Base-by-base conservation (phyloP, 257 asterid genomes). In the Ajuga chamaepitys region DNA sequence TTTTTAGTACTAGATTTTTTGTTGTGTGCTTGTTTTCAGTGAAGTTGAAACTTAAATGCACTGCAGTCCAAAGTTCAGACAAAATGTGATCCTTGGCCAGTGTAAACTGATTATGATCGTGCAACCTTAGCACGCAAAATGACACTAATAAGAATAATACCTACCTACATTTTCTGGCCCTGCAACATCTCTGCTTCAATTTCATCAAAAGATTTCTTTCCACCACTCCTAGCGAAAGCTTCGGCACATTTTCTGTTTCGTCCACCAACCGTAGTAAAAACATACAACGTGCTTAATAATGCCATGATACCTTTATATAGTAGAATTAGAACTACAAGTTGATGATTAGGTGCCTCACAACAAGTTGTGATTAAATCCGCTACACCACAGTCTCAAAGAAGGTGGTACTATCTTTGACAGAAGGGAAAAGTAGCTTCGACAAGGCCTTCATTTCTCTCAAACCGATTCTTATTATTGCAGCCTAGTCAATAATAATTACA, bases 401-500 rank as follows among this genome's bases (percentile, higher is more conserved):
- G 28, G 97, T 89, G 28, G 97, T 89, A 73, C 74, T 89, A 44
- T 89, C 97, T 74, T 86, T 79, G 22, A 89, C 95, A 7, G 95
- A 85, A 55, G 91, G 84, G 74, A 83, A 89, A 45, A 89, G 78
- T 47, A 87, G 83, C 81, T 89, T 89, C 37, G 95, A 87, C 24
- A 89, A 73, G 25, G 97, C 95, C 80, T 75, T 89, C 95, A 89
- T 89, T 80, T 89, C 91, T 74, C 85, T 71, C 81, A 87, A 73
- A 51, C 97, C 97, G 58, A 83, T 80, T 78, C 97, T 85, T 95
- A 89, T 89, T 68, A 89, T 85, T 54, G 95, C 95, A 74, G 97
- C 95, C 97, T 89, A 66, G 60, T 30, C 7, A 1, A 30, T 30
- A 30, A 30, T 64, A 12, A 64, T 50, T 26, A 48, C 38, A 64